These are phyloP conservation scores for Metarhizium anisopliae DNA, from an alignment of 2,329 filamentous ascomycete species.

Conservation along the genomic window DNA sequence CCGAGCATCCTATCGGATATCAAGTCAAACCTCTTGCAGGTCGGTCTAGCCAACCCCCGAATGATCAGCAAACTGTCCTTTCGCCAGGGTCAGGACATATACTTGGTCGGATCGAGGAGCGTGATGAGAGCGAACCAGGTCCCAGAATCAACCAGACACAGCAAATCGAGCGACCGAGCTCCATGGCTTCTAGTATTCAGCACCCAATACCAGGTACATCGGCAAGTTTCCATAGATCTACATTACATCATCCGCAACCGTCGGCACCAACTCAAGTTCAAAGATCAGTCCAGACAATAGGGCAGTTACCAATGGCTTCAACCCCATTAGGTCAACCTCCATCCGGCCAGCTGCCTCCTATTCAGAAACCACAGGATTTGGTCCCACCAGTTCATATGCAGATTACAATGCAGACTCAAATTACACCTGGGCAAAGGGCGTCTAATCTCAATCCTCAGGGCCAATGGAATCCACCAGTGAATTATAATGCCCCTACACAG, in stretches of 20 bases:
- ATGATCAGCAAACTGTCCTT: neutral
- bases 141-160: neutral
- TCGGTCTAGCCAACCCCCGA: neutral
- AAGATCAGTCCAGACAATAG: neutral
- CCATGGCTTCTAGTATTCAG: conserved; percentile 3
- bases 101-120: conserved; percentile 10
- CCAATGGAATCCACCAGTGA: too few species aligned
- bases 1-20: conserved; percentile 4
- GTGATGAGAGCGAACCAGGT: conserved; percentile 7
- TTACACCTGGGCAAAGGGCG: neutral
- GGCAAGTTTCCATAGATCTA: neutral
- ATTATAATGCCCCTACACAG: too few species aligned
- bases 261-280: neutral
- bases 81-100: conserved; percentile 4
- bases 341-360: neutral
- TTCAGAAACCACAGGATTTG: neutral
- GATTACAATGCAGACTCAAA: neutral
- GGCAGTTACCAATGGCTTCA: neutral
- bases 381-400: neutral
- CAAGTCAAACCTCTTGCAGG: neutral
- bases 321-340: neutral
- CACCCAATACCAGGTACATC: neutral
- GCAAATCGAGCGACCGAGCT: neutral
- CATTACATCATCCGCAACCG: conserved; percentile 1
- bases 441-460: neutral